Percentiles rank a stretch among this genome's conserved stretches.
Evolutionary conservation across 768 basidiomycete species (phyloP).

Genomic region (Tephrocybe sp.): DNA sequence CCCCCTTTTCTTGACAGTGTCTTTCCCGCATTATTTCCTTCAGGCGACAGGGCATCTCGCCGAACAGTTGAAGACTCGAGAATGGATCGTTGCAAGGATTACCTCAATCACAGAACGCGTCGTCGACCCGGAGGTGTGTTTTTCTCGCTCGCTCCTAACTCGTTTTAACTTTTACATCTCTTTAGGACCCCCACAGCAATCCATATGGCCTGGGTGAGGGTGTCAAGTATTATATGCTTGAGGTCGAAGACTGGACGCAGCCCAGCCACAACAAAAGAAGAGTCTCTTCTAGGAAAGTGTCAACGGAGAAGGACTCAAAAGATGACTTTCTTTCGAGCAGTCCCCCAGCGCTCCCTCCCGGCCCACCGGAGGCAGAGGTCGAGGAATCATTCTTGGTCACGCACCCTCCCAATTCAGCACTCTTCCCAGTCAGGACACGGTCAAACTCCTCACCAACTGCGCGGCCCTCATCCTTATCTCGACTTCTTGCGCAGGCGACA

Average conservation of each 20-base stretch:
- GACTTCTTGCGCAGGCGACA: slow-evolving; percentile 74
- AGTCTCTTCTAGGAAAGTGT: slow-evolving; percentile 49
- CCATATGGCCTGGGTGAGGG: slow-evolving; percentile 89
- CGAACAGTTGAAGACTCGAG: slow-evolving; percentile 86
- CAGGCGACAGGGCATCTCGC: slow-evolving; percentile 83
- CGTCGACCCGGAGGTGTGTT: slow-evolving; percentile 69
- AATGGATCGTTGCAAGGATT: slow-evolving; percentile 95
- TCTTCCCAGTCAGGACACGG: slow-evolving; percentile 63
- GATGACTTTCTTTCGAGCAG: slow-evolving; percentile 32
- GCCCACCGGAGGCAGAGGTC: slow-evolving; percentile 67
- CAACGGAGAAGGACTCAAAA: slow-evolving; percentile 39
- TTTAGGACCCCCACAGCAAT: slow-evolving; percentile 78
- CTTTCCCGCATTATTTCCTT: slow-evolving; percentile 97
- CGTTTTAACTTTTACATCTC: slow-evolving; percentile 4
- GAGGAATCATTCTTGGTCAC: slow-evolving; percentile 71
- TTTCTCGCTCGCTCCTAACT: not conserved
- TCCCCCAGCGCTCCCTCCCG: slow-evolving; percentile 51
- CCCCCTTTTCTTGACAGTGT: slow-evolving; percentile 54
- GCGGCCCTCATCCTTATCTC: slow-evolving; percentile 78
- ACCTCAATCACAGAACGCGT: slow-evolving; percentile 85
- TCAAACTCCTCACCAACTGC: slow-evolving; percentile 68
- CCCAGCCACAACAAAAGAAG: slow-evolving; percentile 65
- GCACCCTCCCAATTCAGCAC: slow-evolving; percentile 64
- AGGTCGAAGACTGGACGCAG: slow-evolving; percentile 93
- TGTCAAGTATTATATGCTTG: slow-evolving; percentile 90